Base-by-base conservation (phyloP, 2,329 filamentous ascomycete species). In the Xylariaceae sp. region DNA sequence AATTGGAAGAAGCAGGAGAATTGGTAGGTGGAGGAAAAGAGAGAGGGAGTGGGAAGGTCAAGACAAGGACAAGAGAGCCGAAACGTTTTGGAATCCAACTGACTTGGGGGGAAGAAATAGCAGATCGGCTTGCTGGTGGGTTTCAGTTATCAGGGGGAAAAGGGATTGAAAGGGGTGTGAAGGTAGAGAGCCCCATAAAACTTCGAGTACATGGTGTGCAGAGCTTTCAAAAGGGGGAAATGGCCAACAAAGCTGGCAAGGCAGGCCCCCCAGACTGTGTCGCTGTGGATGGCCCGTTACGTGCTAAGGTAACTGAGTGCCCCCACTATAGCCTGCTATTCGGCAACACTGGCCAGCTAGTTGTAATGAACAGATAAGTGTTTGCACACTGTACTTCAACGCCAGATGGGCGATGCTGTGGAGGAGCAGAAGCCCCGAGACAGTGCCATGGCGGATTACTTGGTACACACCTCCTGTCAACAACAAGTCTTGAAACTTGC, bases 31-130 rank as follows among this genome's bases (percentile, higher is more conserved):
- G 51, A 60, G 52, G 50, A 55, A 60, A 36, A 51, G 56, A 51
- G 59, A 62, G 58, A 59, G 59, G 58, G 49, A 53, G 50, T 53
- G 53, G 49, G 63, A 65, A 67, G 51, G 65, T 64, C 58, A 65
- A 64, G 68, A 67, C 67, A 64, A 66, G 64, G 61, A 66, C 63
- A 62, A 66, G 66, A 70, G 69, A 68, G 63, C 68, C 68, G 66
- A 69, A 65, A 70, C 68, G 68, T 69, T 68, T 70, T 68, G 67
- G 64, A 70, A 68, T 50, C 56, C 42, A 44, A 58, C 47, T 53
- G 50, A 51, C 11, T n/a, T 42, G 13, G 39, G 35, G 27, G n/a
- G 8, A 8, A 30, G 27, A 13, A 30, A 10, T 13, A 3, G n/a
- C 16, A n/a, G n/a, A n/a, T n/a, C n/a, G n/a, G n/a, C n/a, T n/a